Evolutionary conservation across 805 yeast species (phyloP).

Genomic region (Kuraishia piskuri): DNA sequence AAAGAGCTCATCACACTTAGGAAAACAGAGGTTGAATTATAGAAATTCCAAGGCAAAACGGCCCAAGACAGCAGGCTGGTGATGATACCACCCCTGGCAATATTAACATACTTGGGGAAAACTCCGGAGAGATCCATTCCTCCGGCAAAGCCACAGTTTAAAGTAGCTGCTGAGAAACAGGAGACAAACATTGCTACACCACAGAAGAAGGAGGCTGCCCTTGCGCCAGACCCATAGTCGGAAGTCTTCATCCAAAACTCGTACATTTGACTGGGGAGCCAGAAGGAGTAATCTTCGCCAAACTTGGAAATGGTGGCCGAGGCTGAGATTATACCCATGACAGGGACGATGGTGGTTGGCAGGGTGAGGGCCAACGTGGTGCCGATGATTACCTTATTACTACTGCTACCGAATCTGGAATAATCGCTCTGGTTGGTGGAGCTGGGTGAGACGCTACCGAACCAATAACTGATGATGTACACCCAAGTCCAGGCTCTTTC

Average conservation of each 20-base stretch:
- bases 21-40: conserved; percentile 25
- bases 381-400: conserved; percentile 16
- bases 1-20: conserved; percentile 20
- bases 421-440: conserved; percentile 28
- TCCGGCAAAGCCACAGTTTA: conserved; percentile 32
- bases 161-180: conserved; percentile 30
- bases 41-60: conserved; percentile 32
- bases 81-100: conserved; percentile 36
- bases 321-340: conserved; percentile 36
- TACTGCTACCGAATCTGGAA: conserved; percentile 19
- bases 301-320: conserved; percentile 31
- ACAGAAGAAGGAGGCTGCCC: conserved; percentile 42
- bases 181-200: conserved; percentile 28
- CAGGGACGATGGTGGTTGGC: conserved; percentile 22
- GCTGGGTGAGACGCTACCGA: conserved; percentile 31
- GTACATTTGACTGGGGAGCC: conserved; percentile 38
- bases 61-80: conserved; percentile 24
- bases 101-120: conserved; percentile 32
- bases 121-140: conserved; percentile 45
- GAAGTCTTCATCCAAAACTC: conserved; percentile 28
- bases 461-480: conserved; percentile 28
- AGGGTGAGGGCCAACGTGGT: conserved; percentile 24
- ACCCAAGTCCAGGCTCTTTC: conserved; percentile 32
- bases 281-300: conserved; percentile 21
- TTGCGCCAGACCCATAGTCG: conserved; percentile 25